A percentile compares a stretch with the other conserved stretches of the same genome.
These are phyloP conservation scores for Cordyceps militaris DNA, from an alignment of 2,329 filamentous ascomycete genomes.

Conservation along the genomic window DNA sequence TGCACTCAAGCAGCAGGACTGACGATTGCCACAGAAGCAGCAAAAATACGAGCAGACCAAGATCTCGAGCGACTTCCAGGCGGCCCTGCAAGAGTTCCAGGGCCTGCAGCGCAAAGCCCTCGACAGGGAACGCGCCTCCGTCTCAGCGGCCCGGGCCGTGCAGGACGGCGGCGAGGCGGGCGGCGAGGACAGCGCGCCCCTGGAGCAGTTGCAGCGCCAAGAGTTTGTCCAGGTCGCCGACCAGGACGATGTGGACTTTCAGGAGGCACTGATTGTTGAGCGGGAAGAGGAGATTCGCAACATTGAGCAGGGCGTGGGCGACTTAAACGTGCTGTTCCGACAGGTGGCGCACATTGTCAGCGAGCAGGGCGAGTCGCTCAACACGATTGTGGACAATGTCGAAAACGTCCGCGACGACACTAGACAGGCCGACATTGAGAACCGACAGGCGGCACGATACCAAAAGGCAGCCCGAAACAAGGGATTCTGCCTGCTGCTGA, in stretches of 20 bases:
- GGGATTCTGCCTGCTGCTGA: constrained; percentile 84
- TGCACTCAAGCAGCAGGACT: background rate
- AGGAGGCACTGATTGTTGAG: constrained; percentile 91
- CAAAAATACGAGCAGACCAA: constrained; percentile 97
- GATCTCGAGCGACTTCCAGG: constrained; percentile 85
- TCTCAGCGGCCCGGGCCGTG: constrained; percentile 73
- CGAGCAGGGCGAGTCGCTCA: constrained; percentile 84
- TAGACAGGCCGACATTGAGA: constrained; percentile 75
- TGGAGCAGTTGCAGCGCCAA: constrained; percentile 53
- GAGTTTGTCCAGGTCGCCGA: constrained; percentile 75
- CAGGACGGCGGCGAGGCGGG: constrained; percentile 53
- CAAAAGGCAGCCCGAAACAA: constrained; percentile 95
- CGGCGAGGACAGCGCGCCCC: constrained; percentile 25
- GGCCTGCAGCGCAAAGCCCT: constrained; percentile 80
- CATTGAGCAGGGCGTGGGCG: constrained; percentile 92
- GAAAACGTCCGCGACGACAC: constrained; percentile 76
- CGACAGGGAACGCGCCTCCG: constrained; percentile 85
- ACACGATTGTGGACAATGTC: constrained; percentile 84
- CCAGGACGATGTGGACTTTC: constrained; percentile 95
- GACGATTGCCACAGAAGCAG: constrained; percentile 55
- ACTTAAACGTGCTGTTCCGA: constrained; percentile 92
- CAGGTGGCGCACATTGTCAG: constrained; percentile 97
- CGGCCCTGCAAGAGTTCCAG: constrained; percentile 86
- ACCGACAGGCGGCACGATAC: constrained; percentile 79
- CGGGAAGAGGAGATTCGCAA: constrained; percentile 95